Evolutionary conservation across 2,329 filamentous ascomycete genomes (phyloP).

Genomic region (Anthostomella pinea): DNA sequence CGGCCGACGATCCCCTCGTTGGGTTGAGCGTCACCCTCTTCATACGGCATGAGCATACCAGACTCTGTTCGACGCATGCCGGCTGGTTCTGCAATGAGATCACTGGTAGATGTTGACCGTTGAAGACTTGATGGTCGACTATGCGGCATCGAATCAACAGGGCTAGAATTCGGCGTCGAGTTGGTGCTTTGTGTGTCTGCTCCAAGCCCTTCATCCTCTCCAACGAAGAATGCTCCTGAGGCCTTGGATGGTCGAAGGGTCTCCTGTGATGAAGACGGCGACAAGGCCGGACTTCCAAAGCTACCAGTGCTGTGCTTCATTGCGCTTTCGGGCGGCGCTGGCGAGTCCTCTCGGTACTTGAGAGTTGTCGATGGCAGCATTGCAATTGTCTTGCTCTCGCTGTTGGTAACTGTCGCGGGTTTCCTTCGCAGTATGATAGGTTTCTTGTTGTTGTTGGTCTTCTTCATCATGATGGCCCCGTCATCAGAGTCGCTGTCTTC

Average conservation of each 20-base stretch:
- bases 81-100: slow-evolving; percentile 48
- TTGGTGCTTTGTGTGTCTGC: slow-evolving; percentile 49
- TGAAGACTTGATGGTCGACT: slow-evolving; percentile 36
- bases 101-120: slow-evolving; percentile 47
- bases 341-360: slow-evolving; percentile 77
- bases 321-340: slow-evolving; percentile 59
- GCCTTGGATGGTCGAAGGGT: slow-evolving; percentile 71
- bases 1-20: slow-evolving; percentile 69
- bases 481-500: slow-evolving; percentile 70
- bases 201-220: slow-evolving; percentile 55
- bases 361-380: slow-evolving; percentile 84
- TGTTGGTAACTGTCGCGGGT: slow-evolving; percentile 42
- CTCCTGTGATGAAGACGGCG: slow-evolving; percentile 78
- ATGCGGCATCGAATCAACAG: slow-evolving; percentile 14
- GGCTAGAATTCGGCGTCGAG: slow-evolving; percentile 28
- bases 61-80: slow-evolving; percentile 77
- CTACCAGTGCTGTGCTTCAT: slow-evolving; percentile 56
- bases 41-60: slow-evolving; percentile 89
- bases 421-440: slow-evolving; percentile 48
- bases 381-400: slow-evolving; percentile 80
- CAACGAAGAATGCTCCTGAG: slow-evolving; percentile 63
- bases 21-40: slow-evolving; percentile 64
- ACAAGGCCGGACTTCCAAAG: slow-evolving; percentile 52
- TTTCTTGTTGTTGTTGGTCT: slow-evolving; percentile 55
- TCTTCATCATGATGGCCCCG: slow-evolving; percentile 79